Evolutionary conservation across 2,329 filamentous ascomycete genomes (phyloP).

Genomic region (Dactylonectria macrodidyma): DNA sequence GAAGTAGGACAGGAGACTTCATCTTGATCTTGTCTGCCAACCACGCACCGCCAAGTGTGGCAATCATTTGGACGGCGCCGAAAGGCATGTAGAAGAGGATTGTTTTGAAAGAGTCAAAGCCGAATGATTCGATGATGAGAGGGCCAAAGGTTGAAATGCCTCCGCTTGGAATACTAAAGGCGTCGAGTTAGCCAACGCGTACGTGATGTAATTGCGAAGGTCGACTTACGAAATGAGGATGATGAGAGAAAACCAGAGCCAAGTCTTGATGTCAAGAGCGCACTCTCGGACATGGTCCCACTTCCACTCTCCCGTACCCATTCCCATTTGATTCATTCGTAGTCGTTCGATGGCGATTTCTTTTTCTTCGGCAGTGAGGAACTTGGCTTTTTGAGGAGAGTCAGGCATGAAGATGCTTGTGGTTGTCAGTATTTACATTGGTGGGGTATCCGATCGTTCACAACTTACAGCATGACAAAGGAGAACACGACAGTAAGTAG

Average conservation of each 20-base stretch:
- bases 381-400: conserved; percentile 72
- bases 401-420: conserved; percentile 70
- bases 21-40: conserved; percentile 67
- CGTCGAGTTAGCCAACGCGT: background rate
- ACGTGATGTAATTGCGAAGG: fast-evolving
- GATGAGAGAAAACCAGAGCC: conserved; percentile 61
- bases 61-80: conserved; percentile 71
- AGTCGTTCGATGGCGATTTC: conserved; percentile 71
- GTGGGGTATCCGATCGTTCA: too few species aligned
- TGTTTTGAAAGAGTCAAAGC: conserved; percentile 68
- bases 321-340: conserved; percentile 64
- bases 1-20: conserved; percentile 68
- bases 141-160: conserved; percentile 73
- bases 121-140: conserved; percentile 71
- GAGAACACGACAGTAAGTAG: conserved; percentile 61
- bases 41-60: conserved; percentile 71
- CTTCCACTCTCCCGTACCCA: conserved; percentile 56
- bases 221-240: conserved; percentile 65
- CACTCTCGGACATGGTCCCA: conserved; percentile 60
- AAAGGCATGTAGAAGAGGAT: conserved; percentile 75
- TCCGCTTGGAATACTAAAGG: conserved; percentile 63
- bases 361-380: conserved; percentile 69
- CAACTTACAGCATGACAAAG: conserved; percentile 59
- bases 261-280: conserved; percentile 58
- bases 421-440: too few species aligned